These are phyloP conservation scores for Wickerhamomyces hampshirensis DNA, from an alignment of 805 yeast species.

Conservation along the genomic window DNA sequence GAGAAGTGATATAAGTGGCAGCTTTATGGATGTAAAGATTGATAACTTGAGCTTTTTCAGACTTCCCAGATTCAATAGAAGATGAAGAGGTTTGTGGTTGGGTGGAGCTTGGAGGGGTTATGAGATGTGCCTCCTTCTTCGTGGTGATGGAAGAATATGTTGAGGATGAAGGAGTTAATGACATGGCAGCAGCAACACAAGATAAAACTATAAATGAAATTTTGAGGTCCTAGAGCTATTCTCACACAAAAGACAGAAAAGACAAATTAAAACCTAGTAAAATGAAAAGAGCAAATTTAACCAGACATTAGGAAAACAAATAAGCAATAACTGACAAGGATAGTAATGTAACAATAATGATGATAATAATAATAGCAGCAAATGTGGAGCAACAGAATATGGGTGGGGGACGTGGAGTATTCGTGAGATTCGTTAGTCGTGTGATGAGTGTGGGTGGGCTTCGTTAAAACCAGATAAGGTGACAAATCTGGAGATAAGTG, in stretches of 20 bases:
- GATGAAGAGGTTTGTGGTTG: constrained; percentile 1
- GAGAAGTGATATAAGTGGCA: constrained; percentile 12
- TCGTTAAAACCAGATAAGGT: background rate
- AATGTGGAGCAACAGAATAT: background rate
- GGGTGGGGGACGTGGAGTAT: background rate
- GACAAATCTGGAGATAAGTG: background rate
- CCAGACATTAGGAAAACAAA: too few relatives aligned
- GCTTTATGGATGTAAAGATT: constrained; percentile 12
- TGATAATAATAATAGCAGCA: background rate
- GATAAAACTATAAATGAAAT: too few relatives aligned
- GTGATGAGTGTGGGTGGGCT: background rate
- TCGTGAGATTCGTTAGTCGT: background rate
- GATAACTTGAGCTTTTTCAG: constrained; percentile 5
- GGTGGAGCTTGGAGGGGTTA: constrained; percentile 15
- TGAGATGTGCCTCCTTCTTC: constrained; percentile 12
- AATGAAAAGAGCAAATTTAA: too few relatives aligned
- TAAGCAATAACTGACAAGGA: too few relatives aligned
- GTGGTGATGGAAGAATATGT: constrained; percentile 10
- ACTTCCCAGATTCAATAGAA: background rate
- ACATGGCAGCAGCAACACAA: too few relatives aligned
- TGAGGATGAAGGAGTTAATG: too few relatives aligned
- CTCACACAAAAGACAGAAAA: too few relatives aligned
- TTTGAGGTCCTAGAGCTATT: too few relatives aligned
- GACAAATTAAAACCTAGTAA: too few relatives aligned
- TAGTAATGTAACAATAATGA: background rate